Base-by-base conservation (phyloP, 2,329 filamentous ascomycete species). In the Falciphora oryzae region DNA sequence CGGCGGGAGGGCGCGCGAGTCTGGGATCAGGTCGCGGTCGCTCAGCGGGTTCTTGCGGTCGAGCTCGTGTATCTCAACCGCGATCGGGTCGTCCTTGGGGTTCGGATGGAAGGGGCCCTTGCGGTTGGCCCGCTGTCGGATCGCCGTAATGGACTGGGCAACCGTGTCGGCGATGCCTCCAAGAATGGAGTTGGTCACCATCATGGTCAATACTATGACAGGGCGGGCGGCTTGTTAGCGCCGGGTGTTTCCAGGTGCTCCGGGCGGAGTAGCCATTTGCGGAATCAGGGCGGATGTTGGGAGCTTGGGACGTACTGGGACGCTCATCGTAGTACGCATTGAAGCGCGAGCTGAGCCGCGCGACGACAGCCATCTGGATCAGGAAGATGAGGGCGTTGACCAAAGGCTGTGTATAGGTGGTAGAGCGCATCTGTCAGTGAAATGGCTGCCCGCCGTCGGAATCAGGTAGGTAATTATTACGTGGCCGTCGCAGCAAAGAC, bases 101-200 rank as follows among this genome's bases (percentile, higher is more conserved):
- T 87, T 87, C 66, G 81, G 83, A 59, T 75, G 80, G 59, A 62
- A 61, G 65, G 84, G 85, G 6, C 82, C 78, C 74, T 91, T 91
- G 66, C 85, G 84, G 4, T 87, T 72, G 10, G 87, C 83, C 67
- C 86, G 85, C 73, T 89, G 78, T 66, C 91, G 89, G 66, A 97
- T 85, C 27, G 93, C 87, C 3, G 95, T 96, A 74, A 99, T 90
- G 66, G 91, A 89, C 77, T 99, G 95, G 65, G 95, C 95, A 61
- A 96, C 92, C 44, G 95, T 98, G 77, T 99, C 95, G 77, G 95
- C 95, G 70, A 99, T 89, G 71, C 95, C 95, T 79, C 92, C 93
- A 66, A 99, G 87, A 65, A 98, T 89, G 70, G 95, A 91, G 80
- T 99, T 99, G 75, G 94, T 97, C 74, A 97, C 92, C 94, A 99